Evolutionary conservation across 2,329 filamentous ascomycete species (phyloP).

Genomic region (Phialocephala sp.): DNA sequence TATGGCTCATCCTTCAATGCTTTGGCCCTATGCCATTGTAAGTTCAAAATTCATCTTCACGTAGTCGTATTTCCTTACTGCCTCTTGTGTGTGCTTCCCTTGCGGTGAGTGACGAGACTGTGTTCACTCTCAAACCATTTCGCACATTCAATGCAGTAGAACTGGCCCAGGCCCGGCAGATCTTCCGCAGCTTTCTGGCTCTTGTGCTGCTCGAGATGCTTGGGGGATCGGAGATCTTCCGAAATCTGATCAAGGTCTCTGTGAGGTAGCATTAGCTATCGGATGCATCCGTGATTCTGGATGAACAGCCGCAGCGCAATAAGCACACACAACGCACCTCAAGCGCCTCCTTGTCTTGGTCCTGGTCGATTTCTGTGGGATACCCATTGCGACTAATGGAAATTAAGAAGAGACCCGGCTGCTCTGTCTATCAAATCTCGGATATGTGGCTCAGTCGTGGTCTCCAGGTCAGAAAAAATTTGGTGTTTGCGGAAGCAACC

Average conservation of each 20-base stretch:
- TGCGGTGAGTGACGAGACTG: conserved; percentile 76
- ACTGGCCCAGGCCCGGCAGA: conserved; percentile 81
- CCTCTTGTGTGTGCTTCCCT: conserved; percentile 93
- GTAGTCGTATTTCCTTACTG: conserved; percentile 56
- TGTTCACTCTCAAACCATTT: conserved; percentile 93
- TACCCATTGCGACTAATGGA: conserved; percentile 56
- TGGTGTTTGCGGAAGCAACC: neutral
- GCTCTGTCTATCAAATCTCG: conserved; percentile 13
- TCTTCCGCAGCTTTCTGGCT: conserved; percentile 82
- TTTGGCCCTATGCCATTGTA: conserved; percentile 66
- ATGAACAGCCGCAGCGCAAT: neutral
- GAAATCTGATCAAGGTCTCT: conserved; percentile 95
- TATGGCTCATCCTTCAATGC: conserved; percentile 84
- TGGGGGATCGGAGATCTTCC: conserved; percentile 77
- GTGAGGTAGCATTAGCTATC: conserved; percentile 22
- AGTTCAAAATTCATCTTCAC: conserved; percentile 3
- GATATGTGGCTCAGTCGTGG: conserved; percentile 13
- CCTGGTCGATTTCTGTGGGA: conserved; percentile 68
- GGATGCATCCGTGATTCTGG: neutral
- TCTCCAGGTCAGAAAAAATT: conserved; percentile 23
- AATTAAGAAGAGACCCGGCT: neutral
- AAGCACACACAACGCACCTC: conserved; percentile 59
- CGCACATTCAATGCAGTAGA: conserved; percentile 91
- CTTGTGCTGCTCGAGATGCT: conserved; percentile 81
- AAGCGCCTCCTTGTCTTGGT: conserved; percentile 77